These are phyloP conservation scores for Anthoceros angustus DNA, from an alignment of 225 moss, liverwort and hornwort species.

Conservation along the genomic window DNA sequence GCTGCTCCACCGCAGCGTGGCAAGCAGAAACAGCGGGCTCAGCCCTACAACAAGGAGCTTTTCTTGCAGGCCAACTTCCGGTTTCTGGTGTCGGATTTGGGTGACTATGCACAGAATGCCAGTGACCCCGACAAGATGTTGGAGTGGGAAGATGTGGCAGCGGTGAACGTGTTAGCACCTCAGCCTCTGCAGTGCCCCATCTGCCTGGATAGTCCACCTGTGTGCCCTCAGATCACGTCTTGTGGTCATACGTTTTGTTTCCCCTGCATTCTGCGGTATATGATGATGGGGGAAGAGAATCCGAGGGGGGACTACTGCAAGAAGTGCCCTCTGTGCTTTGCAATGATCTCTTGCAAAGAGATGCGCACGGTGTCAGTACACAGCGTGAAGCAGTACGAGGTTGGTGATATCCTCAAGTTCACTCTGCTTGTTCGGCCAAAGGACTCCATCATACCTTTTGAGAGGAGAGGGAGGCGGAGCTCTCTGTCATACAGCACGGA, in stretches of 20 bases:
- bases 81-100: constrained; percentile 87
- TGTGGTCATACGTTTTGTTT: constrained; percentile 97
- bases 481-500: constrained; percentile 67
- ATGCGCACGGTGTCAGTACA: constrained; percentile 75
- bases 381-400: constrained; percentile 41
- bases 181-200: constrained; percentile 87
- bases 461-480: constrained; percentile 47
- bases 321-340: constrained; percentile 93
- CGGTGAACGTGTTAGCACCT: constrained; percentile 76
- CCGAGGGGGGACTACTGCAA: constrained; percentile 64
- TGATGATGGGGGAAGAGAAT: constrained; percentile 54
- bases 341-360: constrained; percentile 86
- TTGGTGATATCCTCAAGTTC: constrained; percentile 51
- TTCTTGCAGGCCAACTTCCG: constrained; percentile 95
- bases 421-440: constrained; percentile 68
- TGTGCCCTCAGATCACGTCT: constrained; percentile 93
- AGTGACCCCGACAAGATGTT: constrained; percentile 98
- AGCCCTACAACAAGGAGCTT: constrained; percentile 90
- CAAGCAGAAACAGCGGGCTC: constrained; percentile 39
- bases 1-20: constrained; percentile 27
- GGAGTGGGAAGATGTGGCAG: constrained; percentile 95
- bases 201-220: constrained; percentile 65
- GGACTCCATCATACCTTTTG: constrained; percentile 81
- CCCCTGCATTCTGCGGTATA: constrained; percentile 76
- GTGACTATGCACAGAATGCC: constrained; percentile 75